Evolutionary conservation across 192 early-diverging fungal genomes (phyloP), one percentile per base, ranked within the genome.

Genomic region (Helicostylum pulchrum): DNA sequence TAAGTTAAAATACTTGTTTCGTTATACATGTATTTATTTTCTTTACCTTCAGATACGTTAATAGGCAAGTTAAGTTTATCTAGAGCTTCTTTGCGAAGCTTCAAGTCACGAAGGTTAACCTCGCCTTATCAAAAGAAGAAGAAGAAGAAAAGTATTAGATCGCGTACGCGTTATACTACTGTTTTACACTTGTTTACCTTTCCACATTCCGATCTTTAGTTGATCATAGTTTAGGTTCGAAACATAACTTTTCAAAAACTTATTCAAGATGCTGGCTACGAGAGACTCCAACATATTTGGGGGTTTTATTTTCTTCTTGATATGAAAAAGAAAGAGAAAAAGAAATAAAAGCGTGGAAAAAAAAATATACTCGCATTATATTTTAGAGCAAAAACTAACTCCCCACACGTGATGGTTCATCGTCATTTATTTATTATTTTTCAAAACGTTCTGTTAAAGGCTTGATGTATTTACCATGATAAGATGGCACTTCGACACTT

Each of bases 21-120:
- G 19, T 6, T 31, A 4, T 4, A 56, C 19, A 46, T 23, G 11
- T 46, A 23, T 36, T 19, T 66, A 17, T 8, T 7, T 5, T 26
- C 3, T 46, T 26, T 56, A 71, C 70, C 67, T 74, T 90, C 85
- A 34, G 83, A 65, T 11, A 95, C 90, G 58, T 93, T 88, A 11
- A 95, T 86, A 15, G 93, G 93, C 2, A 95, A 76, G 42, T 90
- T 85, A 59, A 94, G 84, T 66, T 93, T 91, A 67, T 90, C 87
- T 26, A 95, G 75, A 2, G 92, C 90, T 19, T 94, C 91, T 50
- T 75, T 69, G 66, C 84, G 87, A n/a, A 95, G 74, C 31, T 80
- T 79, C 15, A 95, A 78, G 70, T 95, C 91, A 47, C 89, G 81
- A 31, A 95, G 75, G 46, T 89, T 86, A 3, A 94, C 91, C 73